These are phyloP conservation scores for Cylindricascospora bacillispora DNA, from an alignment of 1,139 yeast genomes.

Conservation along the genomic window DNA sequence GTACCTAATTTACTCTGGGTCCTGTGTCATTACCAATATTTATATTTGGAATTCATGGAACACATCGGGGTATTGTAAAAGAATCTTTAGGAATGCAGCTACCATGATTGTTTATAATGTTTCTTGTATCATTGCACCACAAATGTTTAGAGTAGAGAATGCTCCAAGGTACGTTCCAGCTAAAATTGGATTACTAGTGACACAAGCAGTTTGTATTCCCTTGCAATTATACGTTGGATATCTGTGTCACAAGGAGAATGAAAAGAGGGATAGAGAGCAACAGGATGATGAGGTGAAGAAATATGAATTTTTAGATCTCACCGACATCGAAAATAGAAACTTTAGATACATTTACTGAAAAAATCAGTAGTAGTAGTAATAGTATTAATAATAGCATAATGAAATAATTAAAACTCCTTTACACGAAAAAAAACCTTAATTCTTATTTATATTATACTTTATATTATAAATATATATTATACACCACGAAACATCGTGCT, in stretches of 20 bases:
- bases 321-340: conserved; percentile 53
- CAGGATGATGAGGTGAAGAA: conserved; percentile 16
- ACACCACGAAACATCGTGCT: no score
- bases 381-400: no score
- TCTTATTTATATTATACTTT: no score
- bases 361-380: no score
- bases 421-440: no score
- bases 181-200: conserved; percentile 34
- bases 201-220: conserved; percentile 29
- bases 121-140: conserved; percentile 65
- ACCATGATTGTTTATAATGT: conserved; percentile 51
- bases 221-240: conserved; percentile 28
- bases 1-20: conserved; percentile 29
- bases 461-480: no score
- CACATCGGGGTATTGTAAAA: conserved; percentile 62
- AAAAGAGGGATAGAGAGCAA: conserved; percentile 30
- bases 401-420: no score
- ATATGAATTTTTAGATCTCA: conserved; percentile 49
- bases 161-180: conserved; percentile 43
- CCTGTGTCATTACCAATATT: conserved; percentile 30
- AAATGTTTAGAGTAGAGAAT: conserved; percentile 41
- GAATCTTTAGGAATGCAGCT: conserved; percentile 46
- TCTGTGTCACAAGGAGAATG: conserved; percentile 31
- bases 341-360: conserved; percentile 36
- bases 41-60: conserved; percentile 32